These are phyloP conservation scores for Niebla homalea DNA, from an alignment of 495 filamentous ascomycete genomes.

Conservation along the genomic window DNA sequence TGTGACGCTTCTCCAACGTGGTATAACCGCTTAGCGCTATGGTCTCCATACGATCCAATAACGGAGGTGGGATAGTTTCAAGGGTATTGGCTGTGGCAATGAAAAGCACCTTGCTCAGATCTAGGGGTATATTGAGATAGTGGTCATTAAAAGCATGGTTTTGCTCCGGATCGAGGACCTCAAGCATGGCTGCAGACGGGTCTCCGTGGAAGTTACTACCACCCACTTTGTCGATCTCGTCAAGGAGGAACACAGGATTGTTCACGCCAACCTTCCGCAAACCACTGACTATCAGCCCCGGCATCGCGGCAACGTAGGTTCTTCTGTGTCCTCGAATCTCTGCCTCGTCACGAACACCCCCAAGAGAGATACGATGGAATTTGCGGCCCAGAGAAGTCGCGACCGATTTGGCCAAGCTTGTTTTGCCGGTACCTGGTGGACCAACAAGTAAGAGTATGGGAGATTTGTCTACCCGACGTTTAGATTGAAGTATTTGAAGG, in stretches of 20 bases:
- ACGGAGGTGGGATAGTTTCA: conserved; percentile 84
- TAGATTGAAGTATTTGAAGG: conserved; percentile 55
- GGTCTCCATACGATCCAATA: conserved; percentile 97
- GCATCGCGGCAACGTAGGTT: conserved; percentile 98
- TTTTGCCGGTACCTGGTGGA: conserved; percentile 94
- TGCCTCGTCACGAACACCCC: conserved; percentile 90
- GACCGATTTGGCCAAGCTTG: conserved; percentile 84
- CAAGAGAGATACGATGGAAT: conserved; percentile 94
- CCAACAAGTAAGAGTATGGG: conserved; percentile 91
- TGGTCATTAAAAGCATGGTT: conserved; percentile 92
- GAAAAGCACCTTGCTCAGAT: conserved; percentile 92
- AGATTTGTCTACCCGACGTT: conserved; percentile 80
- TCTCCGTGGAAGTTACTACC: conserved; percentile 89
- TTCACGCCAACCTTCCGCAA: conserved; percentile 92
- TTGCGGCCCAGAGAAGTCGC: conserved; percentile 85
- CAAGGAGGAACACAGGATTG: conserved; percentile 91
- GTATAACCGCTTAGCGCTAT: conserved; percentile 90
- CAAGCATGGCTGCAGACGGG: conserved; percentile 96
- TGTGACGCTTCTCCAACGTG: conserved; percentile 94
- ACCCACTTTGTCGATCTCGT: conserved; percentile 98
- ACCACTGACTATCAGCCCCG: conserved; percentile 85
- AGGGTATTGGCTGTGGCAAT: conserved; percentile 97
- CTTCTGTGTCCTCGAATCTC: conserved; percentile 92
- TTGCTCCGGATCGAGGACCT: conserved; percentile 96
- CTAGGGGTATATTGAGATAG: conserved; percentile 92